These are phyloP conservation scores for Candida glucosophila DNA, from an alignment of 1,139 yeast genomes.

Conservation along the genomic window DNA sequence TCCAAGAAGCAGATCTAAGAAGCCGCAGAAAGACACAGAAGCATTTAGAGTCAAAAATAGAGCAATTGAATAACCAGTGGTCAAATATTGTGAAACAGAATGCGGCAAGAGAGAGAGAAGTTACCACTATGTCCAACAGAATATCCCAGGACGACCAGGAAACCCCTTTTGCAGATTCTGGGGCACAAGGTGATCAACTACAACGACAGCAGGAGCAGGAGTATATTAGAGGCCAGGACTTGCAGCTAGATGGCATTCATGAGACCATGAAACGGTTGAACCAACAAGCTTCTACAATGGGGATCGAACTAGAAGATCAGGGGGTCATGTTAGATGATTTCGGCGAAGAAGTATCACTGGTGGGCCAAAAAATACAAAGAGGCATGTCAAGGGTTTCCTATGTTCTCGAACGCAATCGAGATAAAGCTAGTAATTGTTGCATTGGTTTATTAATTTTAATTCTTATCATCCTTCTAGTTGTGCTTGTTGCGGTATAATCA, in stretches of 20 bases:
- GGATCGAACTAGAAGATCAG: slow-evolving; percentile 82
- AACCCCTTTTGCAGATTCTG: slow-evolving; percentile 25
- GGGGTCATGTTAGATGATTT: slow-evolving; percentile 72
- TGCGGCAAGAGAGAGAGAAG: slow-evolving; percentile 27
- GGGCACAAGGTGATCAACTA: slow-evolving; percentile 7
- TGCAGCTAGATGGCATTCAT: slow-evolving; percentile 74
- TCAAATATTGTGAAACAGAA: slow-evolving; percentile 8
- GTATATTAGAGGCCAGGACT: slow-evolving; percentile 72
- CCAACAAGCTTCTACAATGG: slow-evolving; percentile 84
- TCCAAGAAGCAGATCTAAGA: slow-evolving; percentile 39
- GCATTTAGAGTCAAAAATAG: slow-evolving; percentile 34
- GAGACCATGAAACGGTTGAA: slow-evolving; percentile 75
- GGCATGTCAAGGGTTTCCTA: slow-evolving; percentile 65
- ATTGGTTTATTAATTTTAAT: slow-evolving; percentile 70
- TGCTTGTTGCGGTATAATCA: slow-evolving; percentile 26
- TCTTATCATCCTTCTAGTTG: slow-evolving; percentile 59
- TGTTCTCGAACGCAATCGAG: slow-evolving; percentile 69
- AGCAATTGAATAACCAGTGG: slow-evolving; percentile 24
- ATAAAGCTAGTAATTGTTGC: slow-evolving; percentile 83
- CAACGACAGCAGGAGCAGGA: slow-evolving; percentile 63
- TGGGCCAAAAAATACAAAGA: slow-evolving; percentile 59
- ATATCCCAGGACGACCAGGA: slow-evolving; percentile 33
- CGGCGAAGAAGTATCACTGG: slow-evolving; percentile 70
- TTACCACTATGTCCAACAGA: slow-evolving; percentile 43
- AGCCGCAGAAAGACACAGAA: slow-evolving; percentile 46